These are phyloP conservation scores for Phytophthora cactorum DNA, from an alignment of 352 stramenopile species.

Conservation along the genomic window DNA sequence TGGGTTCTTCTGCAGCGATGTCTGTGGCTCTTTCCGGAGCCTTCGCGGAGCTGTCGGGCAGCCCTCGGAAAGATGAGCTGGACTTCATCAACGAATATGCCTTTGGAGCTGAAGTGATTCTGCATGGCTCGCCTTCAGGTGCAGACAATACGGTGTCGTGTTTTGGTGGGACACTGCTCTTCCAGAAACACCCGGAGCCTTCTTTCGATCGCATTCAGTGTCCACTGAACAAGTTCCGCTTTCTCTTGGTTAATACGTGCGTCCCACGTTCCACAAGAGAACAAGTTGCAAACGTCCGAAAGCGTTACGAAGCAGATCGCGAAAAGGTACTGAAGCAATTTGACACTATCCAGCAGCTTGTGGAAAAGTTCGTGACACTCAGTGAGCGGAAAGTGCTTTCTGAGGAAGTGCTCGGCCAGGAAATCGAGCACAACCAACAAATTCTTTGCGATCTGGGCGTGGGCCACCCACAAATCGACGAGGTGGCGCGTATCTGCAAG, in stretches of 20 bases:
- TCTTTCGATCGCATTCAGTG: conserved; percentile 53
- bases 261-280: conserved; percentile 89
- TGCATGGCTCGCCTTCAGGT: conserved; percentile 91
- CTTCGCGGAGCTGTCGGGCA: conserved; percentile 48
- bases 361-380: conserved; percentile 61
- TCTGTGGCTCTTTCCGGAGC: conserved; percentile 84
- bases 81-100: conserved; percentile 87
- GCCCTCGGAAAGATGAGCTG: conserved; percentile 29
- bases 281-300: conserved; percentile 81
- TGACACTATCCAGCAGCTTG: conserved; percentile 81
- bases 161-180: conserved; percentile 88
- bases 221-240: conserved; percentile 74
- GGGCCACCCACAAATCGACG: conserved; percentile 83
- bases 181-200: conserved; percentile 60
- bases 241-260: conserved; percentile 92
- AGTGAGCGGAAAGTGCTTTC: conserved; percentile 46
- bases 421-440: conserved; percentile 78
- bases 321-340: conserved; percentile 62
- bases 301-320: conserved; percentile 61
- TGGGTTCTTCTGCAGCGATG: conserved; percentile 93
- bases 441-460: conserved; percentile 84
- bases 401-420: conserved; percentile 45
- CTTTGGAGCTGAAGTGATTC: conserved; percentile 87
- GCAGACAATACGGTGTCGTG: conserved; percentile 93
- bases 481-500: conserved; percentile 67